Evolutionary conservation across 495 filamentous ascomycete species (phyloP), one percentile per base, ranked within the genome.

Genomic region (Parmelia sp.): DNA sequence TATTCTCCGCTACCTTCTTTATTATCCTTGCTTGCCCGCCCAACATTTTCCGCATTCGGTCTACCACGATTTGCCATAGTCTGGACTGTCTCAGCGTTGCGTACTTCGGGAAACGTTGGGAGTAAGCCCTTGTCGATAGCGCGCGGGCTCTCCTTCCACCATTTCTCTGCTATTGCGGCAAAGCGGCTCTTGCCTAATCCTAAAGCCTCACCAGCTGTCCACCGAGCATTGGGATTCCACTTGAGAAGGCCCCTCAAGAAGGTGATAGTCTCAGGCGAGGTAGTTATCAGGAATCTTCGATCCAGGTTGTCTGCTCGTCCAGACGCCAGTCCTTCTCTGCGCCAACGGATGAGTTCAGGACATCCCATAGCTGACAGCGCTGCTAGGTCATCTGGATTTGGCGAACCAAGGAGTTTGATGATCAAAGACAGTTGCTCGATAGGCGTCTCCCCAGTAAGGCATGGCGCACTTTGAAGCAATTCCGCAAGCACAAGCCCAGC

Each of bases 401-500:
- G 77, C 11, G 77, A 74, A 29, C 77, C 77, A 11, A 79, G 67
- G 8, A 79, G 70, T 42, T 75, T 75, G 40, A 73, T 69, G 40
- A 78, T 78, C 21, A 78, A 70, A 8, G 68, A 56, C n/a, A 80
- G 72, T 60, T 79, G 77, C 55, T 77, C 74, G 35, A 79, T 64
- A 21, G 76, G 71, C 0, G 71, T 75, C 57, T 79, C 74, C 9
- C 78, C 77, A 4, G 77, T 77, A 23, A 79, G 70, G 42, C 75
- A 72, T 6, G 77, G 77, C 31, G 71, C 63, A 44, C 75, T 74
- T 15, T 72, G 68, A 39, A 80, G 68, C 21, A 80, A 63, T 65
- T 80, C 77, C 33, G 74, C 74, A 65, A 80, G 77, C 17, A 80
- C 77, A 53, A 78, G 74, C 21, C 78, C 77, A 12, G 77, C 69